These are phyloP conservation scores for Uncinocarpus reesii DNA, from an alignment of 2,329 filamentous ascomycete species.

Conservation along the genomic window DNA sequence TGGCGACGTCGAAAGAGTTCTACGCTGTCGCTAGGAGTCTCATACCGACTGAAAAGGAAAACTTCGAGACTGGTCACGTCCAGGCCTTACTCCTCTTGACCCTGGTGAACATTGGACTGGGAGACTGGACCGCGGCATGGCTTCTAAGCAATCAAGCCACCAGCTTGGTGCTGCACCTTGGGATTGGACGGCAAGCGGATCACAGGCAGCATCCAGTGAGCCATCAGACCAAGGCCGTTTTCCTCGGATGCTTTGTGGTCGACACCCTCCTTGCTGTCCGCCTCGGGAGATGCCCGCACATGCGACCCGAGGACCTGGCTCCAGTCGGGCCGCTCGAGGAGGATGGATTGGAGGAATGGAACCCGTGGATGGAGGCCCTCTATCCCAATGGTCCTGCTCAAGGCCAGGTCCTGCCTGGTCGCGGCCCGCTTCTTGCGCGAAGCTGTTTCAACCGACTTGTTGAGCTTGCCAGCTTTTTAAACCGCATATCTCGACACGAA, in stretches of 20 bases:
- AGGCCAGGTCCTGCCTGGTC: constrained; percentile 23
- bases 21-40: constrained; percentile 29
- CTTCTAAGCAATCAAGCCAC: constrained; percentile 44
- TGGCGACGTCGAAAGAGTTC: constrained; percentile 25
- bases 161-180: constrained; percentile 38
- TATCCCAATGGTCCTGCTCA: constrained; percentile 24
- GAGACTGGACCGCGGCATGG: constrained; percentile 44
- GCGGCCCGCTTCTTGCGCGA: constrained; percentile 36
- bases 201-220: neutral
- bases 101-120: constrained; percentile 41
- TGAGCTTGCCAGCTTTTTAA: constrained; percentile 23
- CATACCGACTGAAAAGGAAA: constrained; percentile 33
- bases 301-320: constrained; percentile 43
- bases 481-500: constrained; percentile 10
- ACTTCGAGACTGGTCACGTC: constrained; percentile 35
- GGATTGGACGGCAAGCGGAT: constrained; percentile 18
- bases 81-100: constrained; percentile 39
- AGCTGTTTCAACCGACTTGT: constrained; percentile 47
- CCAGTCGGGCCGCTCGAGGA: constrained; percentile 46
- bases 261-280: constrained; percentile 44
- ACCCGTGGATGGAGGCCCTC: constrained; percentile 52
- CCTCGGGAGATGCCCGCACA: constrained; percentile 37
- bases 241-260: constrained; percentile 45
- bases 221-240: constrained; percentile 33
- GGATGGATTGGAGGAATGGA: constrained; percentile 64